Evolutionary conservation across 352 stramenopile species (phyloP).

Genomic region (Peronospora destructor): DNA sequence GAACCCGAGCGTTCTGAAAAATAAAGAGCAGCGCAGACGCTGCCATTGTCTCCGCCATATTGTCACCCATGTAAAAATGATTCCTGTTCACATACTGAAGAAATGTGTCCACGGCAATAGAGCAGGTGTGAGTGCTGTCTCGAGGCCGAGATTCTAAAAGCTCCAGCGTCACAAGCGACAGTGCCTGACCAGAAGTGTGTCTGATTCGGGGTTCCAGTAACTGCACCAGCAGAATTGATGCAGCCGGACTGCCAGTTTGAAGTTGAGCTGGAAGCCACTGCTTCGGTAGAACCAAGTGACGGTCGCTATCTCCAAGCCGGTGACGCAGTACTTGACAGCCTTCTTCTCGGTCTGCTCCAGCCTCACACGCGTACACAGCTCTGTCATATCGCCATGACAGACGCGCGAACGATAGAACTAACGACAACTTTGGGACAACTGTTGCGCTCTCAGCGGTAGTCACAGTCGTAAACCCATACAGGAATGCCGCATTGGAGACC

Average conservation of each 20-base stretch:
- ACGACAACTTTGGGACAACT: slow-evolving; percentile 4
- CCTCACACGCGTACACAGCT: slow-evolving; percentile 20
- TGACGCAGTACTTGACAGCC: slow-evolving; percentile 30
- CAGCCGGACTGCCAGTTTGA: slow-evolving; percentile 1
- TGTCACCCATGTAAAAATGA: slow-evolving; percentile 26
- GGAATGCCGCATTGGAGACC: slow-evolving; percentile 19
- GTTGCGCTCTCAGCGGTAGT: slow-evolving; percentile 7
- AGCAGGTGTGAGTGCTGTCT: slow-evolving; percentile 7
- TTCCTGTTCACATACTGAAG: slow-evolving; percentile 27
- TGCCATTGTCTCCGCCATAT: slow-evolving; percentile 35
- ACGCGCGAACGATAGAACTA: slow-evolving; percentile 33
- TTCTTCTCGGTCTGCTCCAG: slow-evolving; percentile 3
- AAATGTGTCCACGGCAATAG: slow-evolving; percentile 27
- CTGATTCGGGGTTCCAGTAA: slow-evolving; percentile 30
- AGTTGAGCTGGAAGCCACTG: slow-evolving; percentile 22
- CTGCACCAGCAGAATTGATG: slow-evolving; percentile 31
- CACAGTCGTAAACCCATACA: slow-evolving; percentile 33
- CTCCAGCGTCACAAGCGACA: slow-evolving; percentile 15
- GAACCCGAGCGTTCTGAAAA: slow-evolving; percentile 43
- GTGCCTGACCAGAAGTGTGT: slow-evolving; percentile 8
- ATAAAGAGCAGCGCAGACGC: slow-evolving; percentile 43
- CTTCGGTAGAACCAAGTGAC: slow-evolving; percentile 28
- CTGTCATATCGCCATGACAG: slow-evolving; percentile 36
- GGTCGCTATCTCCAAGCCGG: slow-evolving; percentile 20
- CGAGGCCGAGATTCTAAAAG: slow-evolving; percentile 15